Conservation (phyloP, 108 stramenopile genomes). For the Licmophora abbreviata region DNA sequence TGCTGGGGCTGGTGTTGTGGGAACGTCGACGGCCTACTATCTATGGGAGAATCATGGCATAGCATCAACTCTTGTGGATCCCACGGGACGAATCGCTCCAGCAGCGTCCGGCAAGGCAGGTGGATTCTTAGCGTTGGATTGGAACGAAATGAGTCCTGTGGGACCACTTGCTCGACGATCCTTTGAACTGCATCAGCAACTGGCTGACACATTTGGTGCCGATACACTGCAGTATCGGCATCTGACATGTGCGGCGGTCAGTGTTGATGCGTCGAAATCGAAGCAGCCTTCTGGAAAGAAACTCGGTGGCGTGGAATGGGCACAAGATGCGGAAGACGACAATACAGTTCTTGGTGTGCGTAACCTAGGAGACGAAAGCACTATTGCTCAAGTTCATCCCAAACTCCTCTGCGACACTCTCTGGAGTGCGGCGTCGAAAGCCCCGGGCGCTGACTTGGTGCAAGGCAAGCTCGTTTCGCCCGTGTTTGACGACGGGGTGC, state of each 20-base stretch:
- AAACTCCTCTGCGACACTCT: slow-evolving; percentile 35
- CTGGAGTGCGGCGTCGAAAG: slow-evolving; percentile 21
- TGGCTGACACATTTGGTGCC: slow-evolving; percentile 46
- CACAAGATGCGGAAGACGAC: slow-evolving; percentile 7
- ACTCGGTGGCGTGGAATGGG: slow-evolving; percentile 44
- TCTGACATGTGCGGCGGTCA: slow-evolving; percentile 44
- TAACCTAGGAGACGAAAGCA: slow-evolving; percentile 27
- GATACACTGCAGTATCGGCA: slow-evolving; percentile 41
- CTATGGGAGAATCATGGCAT: slow-evolving; percentile 38
- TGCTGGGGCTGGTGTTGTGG: slow-evolving; percentile 73
- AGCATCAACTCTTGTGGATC: slow-evolving; percentile 42
- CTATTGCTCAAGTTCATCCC: slow-evolving; percentile 77
- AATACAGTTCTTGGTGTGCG: slow-evolving; percentile 18
- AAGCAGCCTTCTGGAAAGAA: slow-evolving; percentile 29
- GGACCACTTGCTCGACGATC: slow-evolving; percentile 35
- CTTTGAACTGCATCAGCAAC: slow-evolving; percentile 60
- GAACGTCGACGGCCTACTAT: slow-evolving; percentile 51
- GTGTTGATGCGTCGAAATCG: slow-evolving; percentile 7
- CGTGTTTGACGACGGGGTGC: slow-evolving; percentile 8
- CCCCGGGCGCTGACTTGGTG: slow-evolving; percentile 13
- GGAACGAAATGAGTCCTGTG: slow-evolving; percentile 44
- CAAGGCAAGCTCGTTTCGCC: slow-evolving; percentile 17
- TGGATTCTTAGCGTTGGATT: slow-evolving; percentile 75
- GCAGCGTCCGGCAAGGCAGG: slow-evolving; percentile 76
- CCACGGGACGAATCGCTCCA: slow-evolving; percentile 41